Percentiles rank a stretch among this genome's conserved stretches.
Evolutionary conservation across 495 filamentous ascomycete genomes (phyloP).

Genomic region (Saxophila tyrrhenica): DNA sequence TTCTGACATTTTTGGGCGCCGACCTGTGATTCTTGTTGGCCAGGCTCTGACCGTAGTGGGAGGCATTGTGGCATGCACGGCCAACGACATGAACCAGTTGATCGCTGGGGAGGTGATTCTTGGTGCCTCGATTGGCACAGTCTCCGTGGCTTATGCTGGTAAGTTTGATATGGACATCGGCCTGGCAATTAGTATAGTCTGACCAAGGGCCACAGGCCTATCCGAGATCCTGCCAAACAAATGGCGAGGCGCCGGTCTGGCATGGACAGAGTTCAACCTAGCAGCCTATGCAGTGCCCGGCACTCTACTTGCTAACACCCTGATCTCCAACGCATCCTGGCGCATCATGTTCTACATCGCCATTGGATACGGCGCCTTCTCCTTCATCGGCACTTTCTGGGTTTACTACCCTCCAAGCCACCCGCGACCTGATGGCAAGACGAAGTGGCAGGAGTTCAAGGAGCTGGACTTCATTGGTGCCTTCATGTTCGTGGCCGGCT

Average conservation of each 20-base stretch:
- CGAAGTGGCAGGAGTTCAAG: constrained; percentile 15
- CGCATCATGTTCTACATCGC: constrained; percentile 21
- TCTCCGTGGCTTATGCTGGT: constrained; percentile 13
- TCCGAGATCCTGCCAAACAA: constrained; percentile 18
- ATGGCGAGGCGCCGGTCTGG: constrained; percentile 6
- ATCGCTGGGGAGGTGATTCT: constrained; percentile 16
- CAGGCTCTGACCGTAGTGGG: constrained; percentile 10
- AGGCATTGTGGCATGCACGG: constrained; percentile 15
- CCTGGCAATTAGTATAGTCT: background rate
- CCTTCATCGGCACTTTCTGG: constrained; percentile 5
- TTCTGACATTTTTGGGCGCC: constrained; percentile 9
- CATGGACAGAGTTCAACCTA: constrained; percentile 13
- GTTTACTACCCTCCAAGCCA: constrained; percentile 17
- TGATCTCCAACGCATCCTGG: constrained; percentile 20
- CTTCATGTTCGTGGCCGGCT: constrained; percentile 10
- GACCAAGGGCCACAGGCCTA: background rate
- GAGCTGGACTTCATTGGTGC: constrained; percentile 17
- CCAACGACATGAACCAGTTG: constrained; percentile 15
- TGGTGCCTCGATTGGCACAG: constrained; percentile 10
- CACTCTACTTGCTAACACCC: constrained; percentile 15
- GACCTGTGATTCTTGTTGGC: constrained; percentile 10
- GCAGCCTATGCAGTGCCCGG: constrained; percentile 8
- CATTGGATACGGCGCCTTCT: constrained; percentile 11
- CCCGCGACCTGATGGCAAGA: constrained; percentile 9
- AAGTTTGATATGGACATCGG: background rate